These are phyloP conservation scores for Carallia pectinifolia DNA, from an alignment of 345 rosid genomes.

Conservation along the genomic window DNA sequence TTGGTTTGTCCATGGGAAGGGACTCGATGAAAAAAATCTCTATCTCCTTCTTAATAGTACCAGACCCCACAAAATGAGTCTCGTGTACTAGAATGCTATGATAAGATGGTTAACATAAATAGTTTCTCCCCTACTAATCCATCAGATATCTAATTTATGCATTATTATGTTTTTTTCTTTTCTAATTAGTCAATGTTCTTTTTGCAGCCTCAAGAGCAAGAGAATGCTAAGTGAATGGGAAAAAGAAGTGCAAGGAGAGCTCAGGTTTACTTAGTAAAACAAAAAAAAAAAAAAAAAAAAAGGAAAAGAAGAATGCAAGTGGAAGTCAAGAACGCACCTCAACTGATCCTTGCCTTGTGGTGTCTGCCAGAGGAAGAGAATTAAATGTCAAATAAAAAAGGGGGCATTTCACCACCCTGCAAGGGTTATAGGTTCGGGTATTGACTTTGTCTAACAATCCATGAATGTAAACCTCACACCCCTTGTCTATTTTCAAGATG, in stretches of 20 bases:
- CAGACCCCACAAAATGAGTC: too few species aligned
- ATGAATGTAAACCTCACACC: constrained; percentile 9
- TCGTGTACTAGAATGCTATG: too few species aligned
- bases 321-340: constrained; percentile 95
- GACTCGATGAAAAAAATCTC: too few species aligned
- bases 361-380: constrained; percentile 26
- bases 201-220: background rate
- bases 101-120: too few species aligned
- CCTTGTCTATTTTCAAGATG: too few species aligned
- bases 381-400: background rate
- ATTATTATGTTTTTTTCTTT: background rate
- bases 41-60: too few species aligned
- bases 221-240: background rate
- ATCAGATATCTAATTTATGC: background rate
- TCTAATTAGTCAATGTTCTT: background rate
- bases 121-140: too few species aligned
- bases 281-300: background rate
- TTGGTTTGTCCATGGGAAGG: too few species aligned
- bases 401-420: constrained; percentile 24
- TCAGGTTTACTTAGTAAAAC: constrained; percentile 5
- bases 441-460: constrained; percentile 49
- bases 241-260: background rate
- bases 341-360: constrained; percentile 36
- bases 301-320: background rate
- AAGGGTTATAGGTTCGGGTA: constrained; percentile 69